These are phyloP conservation scores for Botrytis cinerea DNA, from an alignment of 2,329 filamentous ascomycete genomes.

Conservation along the genomic window DNA sequence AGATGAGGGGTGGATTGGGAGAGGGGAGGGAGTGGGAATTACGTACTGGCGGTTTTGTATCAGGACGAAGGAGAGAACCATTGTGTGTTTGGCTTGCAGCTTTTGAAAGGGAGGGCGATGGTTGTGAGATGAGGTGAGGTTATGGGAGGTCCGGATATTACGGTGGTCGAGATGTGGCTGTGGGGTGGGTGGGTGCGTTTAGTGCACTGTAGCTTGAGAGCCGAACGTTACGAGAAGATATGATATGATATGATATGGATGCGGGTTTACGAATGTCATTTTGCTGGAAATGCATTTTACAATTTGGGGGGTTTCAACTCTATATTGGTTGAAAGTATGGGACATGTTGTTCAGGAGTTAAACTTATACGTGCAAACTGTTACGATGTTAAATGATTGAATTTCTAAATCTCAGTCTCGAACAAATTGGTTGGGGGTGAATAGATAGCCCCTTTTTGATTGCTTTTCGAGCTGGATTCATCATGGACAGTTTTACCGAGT, in stretches of 20 bases:
- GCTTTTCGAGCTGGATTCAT: not conserved
- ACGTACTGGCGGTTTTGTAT: conserved; percentile 84
- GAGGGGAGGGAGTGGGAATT: conserved; percentile 18
- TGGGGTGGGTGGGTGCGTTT: not conserved
- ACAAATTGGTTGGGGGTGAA: not conserved
- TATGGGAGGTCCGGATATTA: conserved; percentile 14
- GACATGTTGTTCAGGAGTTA: too few species aligned
- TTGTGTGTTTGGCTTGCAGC: conserved; percentile 29
- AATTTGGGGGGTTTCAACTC: not conserved
- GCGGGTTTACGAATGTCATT: not conserved
- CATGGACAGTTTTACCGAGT: not conserved
- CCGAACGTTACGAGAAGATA: not conserved
- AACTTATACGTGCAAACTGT: not conserved
- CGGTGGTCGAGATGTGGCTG: not conserved
- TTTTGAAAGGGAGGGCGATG: not conserved
- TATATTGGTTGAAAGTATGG: not conserved
- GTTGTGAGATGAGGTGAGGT: conserved; percentile 1
- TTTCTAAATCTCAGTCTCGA: too few species aligned
- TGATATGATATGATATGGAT: too few species aligned
- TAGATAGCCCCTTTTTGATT: not conserved
- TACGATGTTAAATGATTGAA: not conserved
- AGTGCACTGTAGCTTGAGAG: not conserved
- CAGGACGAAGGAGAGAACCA: conserved; percentile 80
- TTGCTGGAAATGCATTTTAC: not conserved
- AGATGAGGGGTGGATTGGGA: not conserved